Evolutionary conservation across 306 rosid genomes (phyloP), one percentile per base, ranked within the genome.

Genomic region (Boehmeria nivea): DNA sequence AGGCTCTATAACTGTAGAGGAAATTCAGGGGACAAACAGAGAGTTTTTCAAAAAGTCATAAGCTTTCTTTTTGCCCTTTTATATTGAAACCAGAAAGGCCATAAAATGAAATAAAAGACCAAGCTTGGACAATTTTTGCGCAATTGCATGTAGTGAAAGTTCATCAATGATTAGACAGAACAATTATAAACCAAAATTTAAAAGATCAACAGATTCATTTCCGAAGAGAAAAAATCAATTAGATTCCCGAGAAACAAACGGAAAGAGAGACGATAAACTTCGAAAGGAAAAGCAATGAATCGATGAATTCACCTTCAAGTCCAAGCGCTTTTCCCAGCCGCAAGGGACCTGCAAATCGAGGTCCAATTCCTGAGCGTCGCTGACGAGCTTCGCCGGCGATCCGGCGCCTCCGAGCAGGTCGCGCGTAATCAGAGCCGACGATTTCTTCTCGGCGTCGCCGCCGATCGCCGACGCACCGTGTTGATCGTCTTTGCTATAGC

Each of bases 251-350:
- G 47, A 66, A 70, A 63, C 43, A 63, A 62, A 51, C 52, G 47
- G 53, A 45, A 57, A 31, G n/a, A n/a, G n/a, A n/a, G n/a, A n/a
- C n/a, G n/a, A n/a, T n/a, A n/a, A n/a, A n/a, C n/a, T n/a, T n/a
- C n/a, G n/a, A n/a, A n/a, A n/a, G n/a, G n/a, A n/a, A n/a, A n/a
- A n/a, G n/a, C n/a, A n/a, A n/a, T n/a, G n/a, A n/a, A n/a, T n/a
- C n/a, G n/a, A 25, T 21, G 0, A 16, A 69, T 70, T 12, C 53
- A 91, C 99, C 99, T 93, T 82, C 60, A 87, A 80, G 84, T 93
- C 99, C 21, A 93, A 72, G 15, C 89, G 84, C 57, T 93, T 93
- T 44, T 87, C 99, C 89, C 95, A 93, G 57, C 96, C 99, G 64
- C 1, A 64, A 3, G 99, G 99, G 36, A 93, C 99, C 80, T 87